Base-by-base conservation (phyloP, 768 basidiomycete genomes). In the Aureoboletus auriporus region DNA sequence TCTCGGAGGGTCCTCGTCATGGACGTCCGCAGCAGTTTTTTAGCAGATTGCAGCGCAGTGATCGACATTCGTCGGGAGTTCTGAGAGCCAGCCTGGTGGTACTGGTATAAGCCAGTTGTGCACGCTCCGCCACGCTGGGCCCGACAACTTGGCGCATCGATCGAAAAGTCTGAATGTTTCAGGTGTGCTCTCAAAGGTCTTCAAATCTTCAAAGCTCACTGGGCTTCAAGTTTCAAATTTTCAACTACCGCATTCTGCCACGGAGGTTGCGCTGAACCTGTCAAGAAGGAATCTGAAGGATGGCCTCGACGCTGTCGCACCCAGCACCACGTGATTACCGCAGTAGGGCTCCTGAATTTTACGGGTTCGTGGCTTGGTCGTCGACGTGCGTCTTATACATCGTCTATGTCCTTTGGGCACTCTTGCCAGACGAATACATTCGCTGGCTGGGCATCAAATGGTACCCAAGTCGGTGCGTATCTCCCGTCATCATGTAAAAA, bases 291-390 rank as follows among this genome's bases (percentile, higher is more conserved):
- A 62, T 61, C 59, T 50, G 34, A 23, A 16, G 40, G 13, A 26
- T 30, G 17, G 53, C 61, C 17, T 74, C 77, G 11, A 74, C 76
- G 5, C 75, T 76, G 37, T 74, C 79, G 30, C 65, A 71, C 8
- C 74, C 64, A 40, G 71, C 67, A 2, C 69, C 72, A 6, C 66
- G 61, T 35, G 78, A 76, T 44, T 63, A 69, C 51, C 79, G 78
- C 52, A 85, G 82, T 63, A 81, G 86, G 8, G 86, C 87, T 11
- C 77, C 86, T 37, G 91, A 93, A 68, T 86, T 92, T 59, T 91
- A 92, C 56, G 91, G 92, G n/a, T 93, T 93, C 62, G 88, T 87
- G 5, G 88, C 87, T 13, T 89, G 83, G 84, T 82, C 83, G 8
- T 82, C 82, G 0, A 92, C 92, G 0, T 82, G 78, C 44, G 67